Conservation (phyloP, 202 grass and related monocot genomes). For the Elaeis oleifera region DNA sequence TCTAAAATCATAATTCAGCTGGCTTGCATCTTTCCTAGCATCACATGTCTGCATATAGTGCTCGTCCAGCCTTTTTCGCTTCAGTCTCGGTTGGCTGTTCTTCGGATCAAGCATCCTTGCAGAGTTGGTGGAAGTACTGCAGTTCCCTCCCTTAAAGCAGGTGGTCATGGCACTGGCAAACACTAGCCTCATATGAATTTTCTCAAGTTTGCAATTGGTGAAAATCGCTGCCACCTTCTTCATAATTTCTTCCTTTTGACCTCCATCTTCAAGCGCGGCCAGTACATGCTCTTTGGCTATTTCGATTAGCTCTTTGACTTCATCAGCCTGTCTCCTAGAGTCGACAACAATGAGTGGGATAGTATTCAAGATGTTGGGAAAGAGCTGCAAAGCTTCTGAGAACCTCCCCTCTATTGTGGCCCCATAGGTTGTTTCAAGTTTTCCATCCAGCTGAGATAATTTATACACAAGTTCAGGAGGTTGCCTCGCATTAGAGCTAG, state of each 20-base stretch:
- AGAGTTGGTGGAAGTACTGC: too few relatives aligned
- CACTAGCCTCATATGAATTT: conserved; percentile 21
- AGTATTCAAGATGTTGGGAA: conserved; percentile 74
- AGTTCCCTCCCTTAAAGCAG: too few relatives aligned
- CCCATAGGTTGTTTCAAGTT: conserved; percentile 73
- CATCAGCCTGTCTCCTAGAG: conserved; percentile 85
- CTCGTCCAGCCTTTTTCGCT: too few relatives aligned
- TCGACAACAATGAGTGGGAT: conserved; percentile 79
- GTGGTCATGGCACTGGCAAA: too few relatives aligned
- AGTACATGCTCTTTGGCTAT: conserved; percentile 87
- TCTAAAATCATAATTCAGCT: conserved; percentile 85
- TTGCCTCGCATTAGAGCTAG: conserved; percentile 77
- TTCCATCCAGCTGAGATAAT: conserved; percentile 88
- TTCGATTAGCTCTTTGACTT: conserved; percentile 88
- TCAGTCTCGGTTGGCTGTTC: too few relatives aligned
- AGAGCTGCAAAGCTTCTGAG: conserved; percentile 68
- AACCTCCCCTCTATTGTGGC: conserved; percentile 80
- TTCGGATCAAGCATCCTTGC: too few relatives aligned
- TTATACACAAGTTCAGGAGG: conserved; percentile 75
- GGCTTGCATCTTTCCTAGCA: conserved; percentile 29
- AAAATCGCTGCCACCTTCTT: conserved; percentile 85
- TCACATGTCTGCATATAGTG: too few relatives aligned
- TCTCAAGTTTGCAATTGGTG: conserved; percentile 94
- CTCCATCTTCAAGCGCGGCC: conserved; percentile 64
- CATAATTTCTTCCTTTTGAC: conserved; percentile 76